Base-by-base conservation (phyloP, 768 basidiomycete genomes). In the Trametes cingulata region DNA sequence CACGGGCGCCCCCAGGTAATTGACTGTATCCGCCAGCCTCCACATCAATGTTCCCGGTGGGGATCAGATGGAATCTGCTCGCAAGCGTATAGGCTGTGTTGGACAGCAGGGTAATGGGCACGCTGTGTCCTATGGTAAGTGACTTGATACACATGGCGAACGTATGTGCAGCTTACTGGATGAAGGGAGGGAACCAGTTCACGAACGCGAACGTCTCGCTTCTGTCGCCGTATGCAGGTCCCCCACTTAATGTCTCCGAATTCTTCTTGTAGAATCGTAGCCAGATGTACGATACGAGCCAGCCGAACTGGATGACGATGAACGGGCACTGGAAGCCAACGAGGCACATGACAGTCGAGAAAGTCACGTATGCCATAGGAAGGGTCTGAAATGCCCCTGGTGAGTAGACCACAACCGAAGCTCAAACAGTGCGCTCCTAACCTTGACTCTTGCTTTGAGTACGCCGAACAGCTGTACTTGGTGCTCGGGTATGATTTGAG, bases 281-380 rank as follows among this genome's bases (percentile, higher is more conserved):
- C 75, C 97, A 99, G 54, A 92, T 81, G 91, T 94, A 99, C 33
- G 90, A 84, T 8, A 95, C 91, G 57, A 97, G 89, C 94, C 96
- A 99, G n/a, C 96, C 97, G 72, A 98, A 99, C 71, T 99, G 97
- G 64, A 98, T 95, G 69, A 95, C 77, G 51, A 95, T 93, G 79
- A 86, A 96, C 15, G 93, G 94, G 58, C 86, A 88, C 71, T 94
- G 94, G 76, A 88, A 88, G 20, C 93, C 94, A 45, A 94, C 59
- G 48, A 96, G 65, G 63, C 87, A 89, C 76, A 93, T 79, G 25
- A 97, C 82, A 60, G 90, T 93, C 10, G 95, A 98, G 57, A 98
- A 74, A 1, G 91, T 89, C 60, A 98, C 82, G 74, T 98, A 94
- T 35, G 87, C 85, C 88, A 98, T 97, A n/a, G 96, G 96, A 29